Evolutionary conservation across 2,329 filamentous ascomycete species (phyloP).

Genomic region (Cordyceps cateniannulata): DNA sequence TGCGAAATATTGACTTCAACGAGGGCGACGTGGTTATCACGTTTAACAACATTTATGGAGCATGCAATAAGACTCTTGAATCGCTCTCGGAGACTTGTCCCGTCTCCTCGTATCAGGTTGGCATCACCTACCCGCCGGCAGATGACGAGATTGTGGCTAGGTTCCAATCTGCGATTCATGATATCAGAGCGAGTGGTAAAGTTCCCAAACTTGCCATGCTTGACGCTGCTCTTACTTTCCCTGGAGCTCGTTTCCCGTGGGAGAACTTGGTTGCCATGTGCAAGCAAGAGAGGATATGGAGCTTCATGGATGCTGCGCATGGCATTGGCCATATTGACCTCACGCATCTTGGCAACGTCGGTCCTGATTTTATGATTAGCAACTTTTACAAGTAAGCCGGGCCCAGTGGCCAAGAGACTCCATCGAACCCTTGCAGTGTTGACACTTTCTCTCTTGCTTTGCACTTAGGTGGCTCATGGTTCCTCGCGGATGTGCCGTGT

Average conservation of each 20-base stretch:
- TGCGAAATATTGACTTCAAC: constrained; percentile 57
- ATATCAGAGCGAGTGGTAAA: constrained; percentile 42
- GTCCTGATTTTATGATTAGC: constrained; percentile 65
- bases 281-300: constrained; percentile 52
- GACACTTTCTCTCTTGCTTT: constrained; percentile 13
- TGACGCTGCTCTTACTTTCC: constrained; percentile 62
- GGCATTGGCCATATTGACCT: constrained; percentile 63
- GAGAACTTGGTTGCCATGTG: constrained; percentile 54
- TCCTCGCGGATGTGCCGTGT: constrained; percentile 61
- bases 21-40: constrained; percentile 59
- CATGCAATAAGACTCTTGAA: constrained; percentile 57
- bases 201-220: constrained; percentile 59
- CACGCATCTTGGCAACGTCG: constrained; percentile 45
- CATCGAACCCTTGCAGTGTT: no score
- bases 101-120: constrained; percentile 38
- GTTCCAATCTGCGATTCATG: constrained; percentile 27
- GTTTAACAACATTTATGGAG: constrained; percentile 61
- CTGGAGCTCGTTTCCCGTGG: constrained; percentile 65
- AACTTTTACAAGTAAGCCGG: constrained; percentile 70
- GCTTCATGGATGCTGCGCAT: constrained; percentile 65
- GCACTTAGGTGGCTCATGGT: constrained; percentile 57
- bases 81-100: constrained; percentile 53
- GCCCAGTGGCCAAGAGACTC: no score
- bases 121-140: constrained; percentile 51
- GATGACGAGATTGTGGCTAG: constrained; percentile 48